These are phyloP conservation scores for Inonotus obliquus DNA, from an alignment of 1,284 basidiomycete genomes.

Conservation along the genomic window DNA sequence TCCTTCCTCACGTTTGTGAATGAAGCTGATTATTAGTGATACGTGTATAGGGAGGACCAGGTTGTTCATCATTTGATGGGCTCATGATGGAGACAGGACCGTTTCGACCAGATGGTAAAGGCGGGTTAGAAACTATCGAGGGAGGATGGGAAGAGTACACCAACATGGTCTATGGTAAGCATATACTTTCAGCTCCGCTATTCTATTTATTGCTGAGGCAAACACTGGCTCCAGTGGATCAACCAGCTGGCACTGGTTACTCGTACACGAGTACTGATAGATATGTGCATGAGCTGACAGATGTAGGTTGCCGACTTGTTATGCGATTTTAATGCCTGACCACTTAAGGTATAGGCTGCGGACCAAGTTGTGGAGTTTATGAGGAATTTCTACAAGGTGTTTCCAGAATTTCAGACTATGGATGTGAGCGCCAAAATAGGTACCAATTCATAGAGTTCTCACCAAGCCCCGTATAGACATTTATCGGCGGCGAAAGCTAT, in stretches of 20 bases:
- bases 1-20: neutral
- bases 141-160: conserved; percentile 99
- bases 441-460: conserved; percentile 14
- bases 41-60: conserved; percentile 75
- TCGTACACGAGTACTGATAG: conserved; percentile 85
- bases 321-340: neutral
- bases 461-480: conserved; percentile 55
- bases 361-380: conserved; percentile 83
- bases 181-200: neutral
- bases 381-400: conserved; percentile 82
- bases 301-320: conserved; percentile 41
- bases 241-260: conserved; percentile 94
- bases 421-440: conserved; percentile 58
- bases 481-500: conserved; percentile 89
- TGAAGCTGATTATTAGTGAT: neutral
- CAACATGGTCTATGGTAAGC: conserved; percentile 89
- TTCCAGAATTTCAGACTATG: conserved; percentile 80
- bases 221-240: conserved; percentile 65
- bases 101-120: conserved; percentile 79
- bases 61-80: conserved; percentile 96
- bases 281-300: conserved; percentile 75
- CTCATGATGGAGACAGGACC: conserved; percentile 98
- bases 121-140: conserved; percentile 72
- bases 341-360: conserved; percentile 50
- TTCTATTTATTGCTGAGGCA: conserved; percentile 10